Percentiles rank a stretch among this genome's conserved stretches.
These are phyloP conservation scores for Carex scoparia DNA, from an alignment of 176 grass and related monocot species.

Conservation along the genomic window DNA sequence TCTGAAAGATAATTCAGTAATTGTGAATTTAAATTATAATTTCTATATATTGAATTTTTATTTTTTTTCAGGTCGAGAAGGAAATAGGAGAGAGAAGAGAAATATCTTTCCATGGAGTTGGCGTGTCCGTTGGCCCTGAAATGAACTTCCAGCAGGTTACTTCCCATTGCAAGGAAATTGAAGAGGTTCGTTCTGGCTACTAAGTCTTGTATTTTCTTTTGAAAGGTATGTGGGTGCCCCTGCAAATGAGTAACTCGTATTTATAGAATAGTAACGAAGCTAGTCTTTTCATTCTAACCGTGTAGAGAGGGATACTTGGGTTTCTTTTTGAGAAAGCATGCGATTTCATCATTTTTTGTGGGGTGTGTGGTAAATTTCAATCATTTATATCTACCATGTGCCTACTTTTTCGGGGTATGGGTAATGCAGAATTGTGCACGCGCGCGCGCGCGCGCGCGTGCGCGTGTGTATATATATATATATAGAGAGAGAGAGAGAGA, in stretches of 20 bases:
- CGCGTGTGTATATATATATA: no score
- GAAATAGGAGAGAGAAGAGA: conserved; percentile 90
- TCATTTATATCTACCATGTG: background rate
- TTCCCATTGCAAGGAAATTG: conserved; percentile 38
- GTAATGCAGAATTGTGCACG: background rate
- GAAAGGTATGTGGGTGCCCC: background rate
- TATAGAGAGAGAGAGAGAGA: no score
- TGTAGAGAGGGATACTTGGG: background rate
- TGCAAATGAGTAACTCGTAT: background rate
- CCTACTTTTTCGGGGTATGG: background rate
- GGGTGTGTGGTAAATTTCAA: background rate
- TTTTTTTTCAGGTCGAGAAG: conserved; percentile 61
- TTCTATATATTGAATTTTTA: conserved; percentile 16
- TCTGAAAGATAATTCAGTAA: background rate
- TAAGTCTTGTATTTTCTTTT: conserved; percentile 15
- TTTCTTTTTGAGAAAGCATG: conserved; percentile 11
- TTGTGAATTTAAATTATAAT: background rate
- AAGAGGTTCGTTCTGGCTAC: conserved; percentile 48
- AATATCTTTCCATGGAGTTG: conserved; percentile 89
- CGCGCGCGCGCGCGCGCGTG: no score
- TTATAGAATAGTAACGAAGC: background rate
- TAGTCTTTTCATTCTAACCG: conserved; percentile 13
- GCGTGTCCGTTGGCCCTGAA: conserved; percentile 70
- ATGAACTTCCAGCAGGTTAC: conserved; percentile 57
- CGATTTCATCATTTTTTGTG: background rate